These are phyloP conservation scores for Pichia sp. DNA, from an alignment of 1,139 yeast genomes.

Conservation along the genomic window DNA sequence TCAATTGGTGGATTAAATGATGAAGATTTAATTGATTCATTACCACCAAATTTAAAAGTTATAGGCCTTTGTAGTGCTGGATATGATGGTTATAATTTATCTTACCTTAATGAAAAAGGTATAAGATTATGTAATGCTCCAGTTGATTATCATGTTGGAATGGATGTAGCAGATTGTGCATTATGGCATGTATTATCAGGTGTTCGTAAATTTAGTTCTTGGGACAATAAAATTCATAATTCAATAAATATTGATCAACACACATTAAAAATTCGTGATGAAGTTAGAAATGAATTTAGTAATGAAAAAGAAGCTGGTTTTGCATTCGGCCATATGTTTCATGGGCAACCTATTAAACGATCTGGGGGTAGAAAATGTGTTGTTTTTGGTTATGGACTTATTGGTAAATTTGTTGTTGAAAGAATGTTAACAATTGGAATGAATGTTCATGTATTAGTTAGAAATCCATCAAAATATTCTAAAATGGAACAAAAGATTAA, in stretches of 20 bases:
- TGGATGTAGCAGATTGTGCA: constrained; percentile 76
- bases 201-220: constrained; percentile 54
- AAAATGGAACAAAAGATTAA: not conserved
- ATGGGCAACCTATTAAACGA: constrained; percentile 28
- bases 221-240: constrained; percentile 36
- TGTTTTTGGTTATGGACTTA: constrained; percentile 73
- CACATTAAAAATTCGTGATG: constrained; percentile 16
- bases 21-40: constrained; percentile 39
- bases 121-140: constrained; percentile 63
- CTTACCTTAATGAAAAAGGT: constrained; percentile 35
- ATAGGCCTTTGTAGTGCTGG: constrained; percentile 71
- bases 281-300: constrained; percentile 7
- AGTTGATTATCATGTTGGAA: constrained; percentile 43
- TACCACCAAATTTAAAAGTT: constrained; percentile 48
- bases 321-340: constrained; percentile 40
- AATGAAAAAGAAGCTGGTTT: constrained; percentile 17
- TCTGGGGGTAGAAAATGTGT: constrained; percentile 35
- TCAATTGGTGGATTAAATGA: constrained; percentile 43
- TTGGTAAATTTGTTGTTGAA: constrained; percentile 60
- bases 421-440: constrained; percentile 57
- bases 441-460: constrained; percentile 33
- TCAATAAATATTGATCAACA: not conserved
- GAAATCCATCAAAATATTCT: constrained; percentile 6
- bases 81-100: constrained; percentile 52
- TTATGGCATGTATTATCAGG: constrained; percentile 52